These are phyloP conservation scores for Nicotiana undulata DNA, from an alignment of 257 asterid species.

Conservation along the genomic window DNA sequence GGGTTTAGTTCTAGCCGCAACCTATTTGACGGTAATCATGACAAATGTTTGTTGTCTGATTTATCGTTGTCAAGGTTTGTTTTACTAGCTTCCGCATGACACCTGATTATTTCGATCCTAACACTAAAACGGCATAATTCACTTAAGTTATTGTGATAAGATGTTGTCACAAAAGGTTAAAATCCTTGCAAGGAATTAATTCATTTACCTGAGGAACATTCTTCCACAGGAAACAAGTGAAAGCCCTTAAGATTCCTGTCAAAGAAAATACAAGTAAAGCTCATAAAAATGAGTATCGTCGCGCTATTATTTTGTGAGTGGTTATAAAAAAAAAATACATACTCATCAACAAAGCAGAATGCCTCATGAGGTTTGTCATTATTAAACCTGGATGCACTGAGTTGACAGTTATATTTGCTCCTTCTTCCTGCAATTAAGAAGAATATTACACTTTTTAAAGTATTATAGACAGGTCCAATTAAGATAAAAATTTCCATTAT, in stretches of 20 bases:
- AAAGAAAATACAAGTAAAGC: slow-evolving; percentile 3
- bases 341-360: slow-evolving; percentile 48
- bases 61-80: no score
- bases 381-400: slow-evolving; percentile 93
- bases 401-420: slow-evolving; percentile 71
- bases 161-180: neutral
- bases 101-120: no score
- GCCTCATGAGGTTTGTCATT: slow-evolving; percentile 67
- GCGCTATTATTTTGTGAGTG: neutral
- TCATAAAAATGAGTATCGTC: neutral
- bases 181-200: neutral
- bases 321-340: slow-evolving; percentile 12
- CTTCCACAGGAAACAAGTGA: slow-evolving; percentile 68
- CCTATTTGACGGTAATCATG: no score
- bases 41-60: no score
- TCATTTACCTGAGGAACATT: slow-evolving; percentile 65
- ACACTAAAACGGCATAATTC: no score
- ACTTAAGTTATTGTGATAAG: no score
- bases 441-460: neutral
- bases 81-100: no score
- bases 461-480: neutral
- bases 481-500: no score
- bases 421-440: slow-evolving; percentile 52
- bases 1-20: no score
- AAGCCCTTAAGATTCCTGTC: slow-evolving; percentile 43